Base-by-base conservation (phyloP, 768 basidiomycete genomes). In the Hemileccinum rubropunctum region DNA sequence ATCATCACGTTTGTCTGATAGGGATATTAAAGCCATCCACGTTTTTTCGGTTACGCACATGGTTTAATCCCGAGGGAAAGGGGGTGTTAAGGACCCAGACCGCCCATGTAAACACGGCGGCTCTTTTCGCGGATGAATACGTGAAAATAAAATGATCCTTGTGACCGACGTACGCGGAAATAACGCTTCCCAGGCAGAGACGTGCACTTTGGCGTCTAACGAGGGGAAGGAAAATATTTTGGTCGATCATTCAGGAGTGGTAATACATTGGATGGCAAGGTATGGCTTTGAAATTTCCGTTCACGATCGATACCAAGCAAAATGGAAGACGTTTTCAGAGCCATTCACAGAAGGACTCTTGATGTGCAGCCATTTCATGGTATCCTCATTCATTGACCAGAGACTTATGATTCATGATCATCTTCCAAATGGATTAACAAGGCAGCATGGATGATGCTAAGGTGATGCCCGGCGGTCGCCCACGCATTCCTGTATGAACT, bases 341-440 rank as follows among this genome's bases (percentile, higher is more conserved):
- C 56, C 3, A 52, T 61, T 20, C 52, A 57, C 27, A 46, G 50
- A 28, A 53, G 54, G 56, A 59, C 50, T 58, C 53, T 38, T 53
- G 52, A 40, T 58, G 46, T 56, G 51, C 57, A 9, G 54, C 58
- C 17, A 37, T 62, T 39, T 38, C 55, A 13, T 53, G 48, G 61
- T 49, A 33, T 55, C 61, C 18, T 50, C 60, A 17, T 71, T 57
- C 55, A 52, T 65, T 14, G 71, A 75, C 47, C 71, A 70, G 70
- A 68, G 70, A 51, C 58, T 73, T 26, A 53, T 68, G 14, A 65
- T 73, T n/a, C 74, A 74, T 54, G 54, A 55, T 42, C 71, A 68
- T 9, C 61, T 73, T 18, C 58, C 54, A 36, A 66, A 7, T 73
- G 72, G 72, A 62, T 75, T 15, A 53, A 42, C 51, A 52, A 50